Evolutionary conservation across 225 moss, liverwort and hornwort genomes (phyloP), one percentile per base, ranked within the genome.

Genomic region (Pseudisothecium myosuroides): DNA sequence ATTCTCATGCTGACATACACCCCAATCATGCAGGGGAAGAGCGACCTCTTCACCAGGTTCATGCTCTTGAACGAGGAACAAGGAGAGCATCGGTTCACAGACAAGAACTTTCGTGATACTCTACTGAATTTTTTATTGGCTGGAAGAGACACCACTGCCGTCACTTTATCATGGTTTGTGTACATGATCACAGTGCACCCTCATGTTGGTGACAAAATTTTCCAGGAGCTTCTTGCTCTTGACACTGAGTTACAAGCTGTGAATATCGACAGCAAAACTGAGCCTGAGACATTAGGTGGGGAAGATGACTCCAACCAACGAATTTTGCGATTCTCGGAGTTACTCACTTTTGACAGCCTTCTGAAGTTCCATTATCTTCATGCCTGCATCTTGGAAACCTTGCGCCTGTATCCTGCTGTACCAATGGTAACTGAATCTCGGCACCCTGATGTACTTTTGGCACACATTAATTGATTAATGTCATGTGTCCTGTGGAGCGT

Each of bases 331-430:
- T 97, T 96, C 84, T 87, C 94, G 3, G 82, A 84, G 60, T 65
- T 86, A 5, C 93, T 96, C 89, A 91, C 68, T 15, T 91, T 83
- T 14, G 93, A 96, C 55, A 80, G 89, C 34, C 84, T 96, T 24
- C 36, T 86, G 7, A 91, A 93, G 88, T 68, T 96, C 10, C 88
- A 91, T 2, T 96, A 91, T 83, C 81, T 96, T 80, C 90, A 93
- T 50, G 94, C 96, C 1, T 89, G 93, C 80, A 91, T 96, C 77
- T 11, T 93, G 47, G 96, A 96, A 84, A 94, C 95, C 32, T 83
- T 96, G 64, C 95, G 96, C 47, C 93, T 96, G n/a, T 90, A 93
- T 80, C 96, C 95, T 85, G 93, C 96, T 47, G 93, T 95, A 24
- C 93, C 96, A 24, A 76, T 91, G 92, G 96, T 96, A 85, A 61